Evolutionary conservation across 23 red algal genomes (phyloP), one percentile per base, ranked within the genome.

Genomic region (Gracilaria vermiculophylla): DNA sequence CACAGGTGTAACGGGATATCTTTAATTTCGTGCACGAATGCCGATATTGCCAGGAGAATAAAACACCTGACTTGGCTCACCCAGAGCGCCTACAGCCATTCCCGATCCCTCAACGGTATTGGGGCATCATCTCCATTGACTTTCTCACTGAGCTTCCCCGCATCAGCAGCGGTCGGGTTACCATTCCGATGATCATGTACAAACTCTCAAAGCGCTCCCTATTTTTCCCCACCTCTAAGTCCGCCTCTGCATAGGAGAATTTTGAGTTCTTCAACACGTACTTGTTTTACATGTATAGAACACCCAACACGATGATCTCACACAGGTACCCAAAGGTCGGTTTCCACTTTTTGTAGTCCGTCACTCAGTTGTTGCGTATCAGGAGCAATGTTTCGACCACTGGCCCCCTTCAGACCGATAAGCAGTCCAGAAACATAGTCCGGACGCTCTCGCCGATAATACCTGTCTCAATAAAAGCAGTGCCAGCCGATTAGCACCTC

Each of bases 351-450:
- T 12, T 47, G 6, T 47, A 82, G 20, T 33, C 77, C 4, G 16
- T 76, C 29, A 53, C 70, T 43, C 24, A 77, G 24, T 2, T 77
- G 15, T 35, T 77, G 1, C 53, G 54, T 25, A 35, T 77, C 29
- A 43, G 45, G 11, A 29, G 28, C 27, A 58, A 76, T 28, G 76
- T 55, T 12, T 71, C 66, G 13, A 56, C 42, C 67, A 50, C 67
- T 25, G 67, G 62, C 29, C 83, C 76, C 67, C 27, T 0, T 24
- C 34, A 77, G 51, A 87, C 47, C 20, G 83, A 75, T 76, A 51
- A 51, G 1, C 83, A 87, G 47, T 87, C 83, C 31, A 54, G 76
- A 35, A 87, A 87, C 3, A 17, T 76, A 0, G 76, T 87, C 32
- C 40, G 67, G 0, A 62, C 33, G 1, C 31, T 87, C 0, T 87